A percentile compares a stretch with the other conserved stretches of the same genome.
These are phyloP conservation scores for Penicillium atrosanguineum DNA, from an alignment of 495 filamentous ascomycete species.

Conservation along the genomic window DNA sequence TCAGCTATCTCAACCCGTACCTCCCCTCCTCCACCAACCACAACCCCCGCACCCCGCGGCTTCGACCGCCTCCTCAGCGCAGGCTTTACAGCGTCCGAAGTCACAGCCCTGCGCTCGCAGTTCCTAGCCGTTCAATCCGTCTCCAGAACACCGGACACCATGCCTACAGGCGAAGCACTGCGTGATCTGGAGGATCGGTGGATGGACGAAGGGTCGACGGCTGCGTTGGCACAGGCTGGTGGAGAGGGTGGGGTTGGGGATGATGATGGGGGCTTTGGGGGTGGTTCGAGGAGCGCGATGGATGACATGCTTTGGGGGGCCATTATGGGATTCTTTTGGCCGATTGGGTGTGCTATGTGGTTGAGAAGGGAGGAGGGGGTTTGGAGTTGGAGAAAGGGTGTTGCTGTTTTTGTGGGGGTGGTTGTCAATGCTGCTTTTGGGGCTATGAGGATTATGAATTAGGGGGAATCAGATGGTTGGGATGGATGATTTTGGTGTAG, in stretches of 20 bases:
- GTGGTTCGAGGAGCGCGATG: conserved; percentile 50
- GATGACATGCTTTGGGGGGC: conserved; percentile 89
- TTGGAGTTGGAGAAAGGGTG: conserved; percentile 75
- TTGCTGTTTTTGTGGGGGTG: conserved; percentile 81
- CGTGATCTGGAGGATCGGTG: conserved; percentile 80
- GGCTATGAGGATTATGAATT: conserved; percentile 55
- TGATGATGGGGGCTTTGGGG: conserved; percentile 50
- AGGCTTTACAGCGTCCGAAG: conserved; percentile 77
- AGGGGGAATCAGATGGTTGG: conserved; percentile 1
- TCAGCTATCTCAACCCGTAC: conserved; percentile 2
- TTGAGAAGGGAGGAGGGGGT: conserved; percentile 83
- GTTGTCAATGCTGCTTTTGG: conserved; percentile 72
- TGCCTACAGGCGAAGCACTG: conserved; percentile 64
- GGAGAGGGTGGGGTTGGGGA: conserved; percentile 42
- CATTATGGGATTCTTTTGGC: conserved; percentile 92
- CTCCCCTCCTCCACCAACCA: conserved; percentile 26
- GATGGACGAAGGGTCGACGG: conserved; percentile 72
- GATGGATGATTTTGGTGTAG: not conserved
- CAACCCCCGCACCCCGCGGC: conserved; percentile 68
- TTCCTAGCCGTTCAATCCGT: conserved; percentile 76
- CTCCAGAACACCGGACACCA: conserved; percentile 78
- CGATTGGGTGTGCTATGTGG: conserved; percentile 81
- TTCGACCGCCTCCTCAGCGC: conserved; percentile 83
- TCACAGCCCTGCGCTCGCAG: conserved; percentile 77
- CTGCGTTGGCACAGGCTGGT: conserved; percentile 36